Conservation (phyloP, 495 filamentous ascomycete genomes). For the Umbilicaria muhlenbergii region DNA sequence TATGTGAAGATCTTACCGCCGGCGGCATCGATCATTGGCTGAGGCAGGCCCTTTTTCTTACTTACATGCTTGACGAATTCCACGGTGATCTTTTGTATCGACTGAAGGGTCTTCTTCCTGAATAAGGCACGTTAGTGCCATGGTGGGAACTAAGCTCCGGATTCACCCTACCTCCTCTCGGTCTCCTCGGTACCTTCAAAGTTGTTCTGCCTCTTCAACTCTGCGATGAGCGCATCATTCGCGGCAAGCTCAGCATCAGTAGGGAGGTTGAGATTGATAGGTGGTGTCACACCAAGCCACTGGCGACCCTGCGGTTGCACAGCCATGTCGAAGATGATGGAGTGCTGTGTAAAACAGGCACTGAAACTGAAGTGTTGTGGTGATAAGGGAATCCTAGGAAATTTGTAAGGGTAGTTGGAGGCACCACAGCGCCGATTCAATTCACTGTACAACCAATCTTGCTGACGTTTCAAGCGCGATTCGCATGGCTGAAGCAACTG, state of each 20-base stretch:
- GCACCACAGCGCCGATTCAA: too few relatives aligned
- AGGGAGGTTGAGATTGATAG: constrained; percentile 63
- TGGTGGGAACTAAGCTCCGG: constrained; percentile 1
- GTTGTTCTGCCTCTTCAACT: constrained; percentile 75
- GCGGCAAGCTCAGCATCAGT: constrained; percentile 56
- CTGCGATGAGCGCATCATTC: constrained; percentile 63
- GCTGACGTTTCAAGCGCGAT: too few relatives aligned
- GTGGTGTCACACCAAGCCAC: constrained; percentile 64
- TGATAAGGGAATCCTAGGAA: too few relatives aligned
- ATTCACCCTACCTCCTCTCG: constrained; percentile 45
- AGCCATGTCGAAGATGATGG: constrained; percentile 21
- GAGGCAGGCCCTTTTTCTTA: constrained; percentile 58
- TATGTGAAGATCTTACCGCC: constrained; percentile 89
- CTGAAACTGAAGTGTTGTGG: too few relatives aligned
- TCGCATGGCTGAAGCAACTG: too few relatives aligned
- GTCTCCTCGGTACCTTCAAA: constrained; percentile 75
- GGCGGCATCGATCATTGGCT: constrained; percentile 58
- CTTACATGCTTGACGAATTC: constrained; percentile 74
- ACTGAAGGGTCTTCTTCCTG: constrained; percentile 41
- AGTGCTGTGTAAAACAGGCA: background rate
- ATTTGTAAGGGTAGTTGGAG: too few relatives aligned
- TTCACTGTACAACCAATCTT: too few relatives aligned
- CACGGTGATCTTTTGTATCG: constrained; percentile 60
- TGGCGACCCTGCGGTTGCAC: constrained; percentile 28
- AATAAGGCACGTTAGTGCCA: constrained; percentile 2